phyloP scores from a whole-genome alignment of 2,329 filamentous ascomycete species.

The Aspergillus sp. region DNA sequence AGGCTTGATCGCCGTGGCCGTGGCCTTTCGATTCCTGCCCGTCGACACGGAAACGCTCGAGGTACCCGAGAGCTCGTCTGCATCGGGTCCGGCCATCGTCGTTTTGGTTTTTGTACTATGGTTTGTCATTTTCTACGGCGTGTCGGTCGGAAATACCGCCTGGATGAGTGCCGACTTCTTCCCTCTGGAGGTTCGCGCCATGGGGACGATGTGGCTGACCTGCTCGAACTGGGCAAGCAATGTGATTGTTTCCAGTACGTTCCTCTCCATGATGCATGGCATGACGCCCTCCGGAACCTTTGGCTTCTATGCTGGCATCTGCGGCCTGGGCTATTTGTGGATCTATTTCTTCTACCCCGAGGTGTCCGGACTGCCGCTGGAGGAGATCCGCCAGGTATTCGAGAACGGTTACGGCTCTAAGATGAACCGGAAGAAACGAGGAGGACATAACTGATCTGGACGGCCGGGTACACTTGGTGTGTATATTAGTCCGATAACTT shows the following conservation, averaged over 20 bases:
- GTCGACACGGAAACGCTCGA: constrained; percentile 44
- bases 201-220: constrained; percentile 52
- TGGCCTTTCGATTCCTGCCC: constrained; percentile 50
- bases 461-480: too few species aligned
- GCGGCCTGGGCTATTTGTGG: constrained; percentile 46
- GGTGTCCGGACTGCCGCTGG: constrained; percentile 21
- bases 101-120: constrained; percentile 48
- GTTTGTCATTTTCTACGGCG: constrained; percentile 47
- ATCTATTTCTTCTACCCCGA: constrained; percentile 28
- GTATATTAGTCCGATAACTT: not conserved
- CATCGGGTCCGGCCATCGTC: constrained; percentile 38
- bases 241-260: constrained; percentile 52
- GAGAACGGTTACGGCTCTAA: constrained; percentile 46
- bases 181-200: constrained; percentile 49
- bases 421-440: not conserved
- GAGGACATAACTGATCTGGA: not conserved
- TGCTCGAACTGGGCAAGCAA: constrained; percentile 50
- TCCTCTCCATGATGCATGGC: constrained; percentile 52
- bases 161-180: constrained; percentile 53
- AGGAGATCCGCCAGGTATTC: constrained; percentile 49
- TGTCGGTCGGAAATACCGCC: constrained; percentile 50
- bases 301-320: constrained; percentile 54
- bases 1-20: constrained; percentile 43
- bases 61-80: constrained; percentile 5
- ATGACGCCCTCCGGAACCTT: constrained; percentile 53